These are phyloP conservation scores for Hortaea sp. DNA, from an alignment of 2,329 filamentous ascomycete genomes.

Conservation along the genomic window DNA sequence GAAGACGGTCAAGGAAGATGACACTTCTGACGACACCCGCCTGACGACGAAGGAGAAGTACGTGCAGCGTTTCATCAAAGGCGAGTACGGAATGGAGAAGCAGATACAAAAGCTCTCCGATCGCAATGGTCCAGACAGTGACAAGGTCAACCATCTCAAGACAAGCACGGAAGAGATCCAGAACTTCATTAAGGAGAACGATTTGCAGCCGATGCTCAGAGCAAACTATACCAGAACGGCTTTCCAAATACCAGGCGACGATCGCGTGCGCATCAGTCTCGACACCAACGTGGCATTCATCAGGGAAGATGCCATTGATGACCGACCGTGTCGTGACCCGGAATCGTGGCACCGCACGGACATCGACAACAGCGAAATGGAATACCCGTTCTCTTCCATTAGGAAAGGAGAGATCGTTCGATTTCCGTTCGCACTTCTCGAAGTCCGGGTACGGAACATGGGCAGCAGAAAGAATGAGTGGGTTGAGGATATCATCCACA, in stretches of 20 bases:
- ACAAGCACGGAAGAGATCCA: conserved; percentile 68
- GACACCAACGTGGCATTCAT: conserved; percentile 90
- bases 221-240: conserved; percentile 92
- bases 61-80: conserved; percentile 73
- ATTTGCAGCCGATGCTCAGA: conserved; percentile 73
- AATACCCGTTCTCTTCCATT: conserved; percentile 78
- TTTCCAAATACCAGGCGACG: conserved; percentile 90
- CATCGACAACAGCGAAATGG: conserved; percentile 72
- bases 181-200: conserved; percentile 63
- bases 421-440: conserved; percentile 83
- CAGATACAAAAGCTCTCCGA: conserved; percentile 73
- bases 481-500: conserved; percentile 85
- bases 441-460: conserved; percentile 65
- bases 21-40: conserved; percentile 66
- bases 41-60: conserved; percentile 93
- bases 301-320: conserved; percentile 64
- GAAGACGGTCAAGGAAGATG: conserved; percentile 70
- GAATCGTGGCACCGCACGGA: conserved; percentile 84
- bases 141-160: conserved; percentile 60
- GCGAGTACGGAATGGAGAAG: conserved; percentile 88
- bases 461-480: conserved; percentile 62
- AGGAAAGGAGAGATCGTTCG: conserved; percentile 83
- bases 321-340: conserved; percentile 81
- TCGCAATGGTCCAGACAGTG: conserved; percentile 56
- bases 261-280: conserved; percentile 81